A percentile compares a stretch with the other conserved stretches of the same genome.
phyloP scores from a whole-genome alignment of 75 land plant genomes.

The Ceratopteris richardii region DNA sequence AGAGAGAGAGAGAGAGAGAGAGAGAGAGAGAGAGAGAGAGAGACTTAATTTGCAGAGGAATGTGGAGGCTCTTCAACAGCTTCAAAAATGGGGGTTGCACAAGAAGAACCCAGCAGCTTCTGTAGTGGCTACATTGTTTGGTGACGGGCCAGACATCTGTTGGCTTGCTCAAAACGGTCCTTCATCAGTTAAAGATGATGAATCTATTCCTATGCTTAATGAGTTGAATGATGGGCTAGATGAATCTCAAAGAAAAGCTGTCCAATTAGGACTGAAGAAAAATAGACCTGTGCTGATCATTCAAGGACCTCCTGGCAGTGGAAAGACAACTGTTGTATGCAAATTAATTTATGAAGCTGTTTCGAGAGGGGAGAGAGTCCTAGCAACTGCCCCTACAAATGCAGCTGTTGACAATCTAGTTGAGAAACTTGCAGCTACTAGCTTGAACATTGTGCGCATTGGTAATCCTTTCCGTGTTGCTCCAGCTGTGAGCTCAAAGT shows the following conservation, averaged over 20 bases:
- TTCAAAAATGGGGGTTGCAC: conserved; percentile 67
- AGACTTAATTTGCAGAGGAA: conserved; percentile 59
- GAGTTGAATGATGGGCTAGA: conserved; percentile 39
- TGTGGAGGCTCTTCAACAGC: conserved; percentile 83
- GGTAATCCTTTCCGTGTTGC: conserved; percentile 86
- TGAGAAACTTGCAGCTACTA: conserved; percentile 50
- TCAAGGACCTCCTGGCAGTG: conserved; percentile 96
- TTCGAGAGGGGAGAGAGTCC: conserved; percentile 64
- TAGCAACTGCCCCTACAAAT: conserved; percentile 91
- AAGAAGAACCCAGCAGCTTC: conserved; percentile 72
- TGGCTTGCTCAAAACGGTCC: conserved; percentile 46
- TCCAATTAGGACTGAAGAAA: conserved; percentile 58
- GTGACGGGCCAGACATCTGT: conserved; percentile 50
- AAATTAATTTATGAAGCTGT: conserved; percentile 60
- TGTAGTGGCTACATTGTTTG: conserved; percentile 71
- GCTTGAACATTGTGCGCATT: conserved; percentile 68
- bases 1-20: too few species aligned
- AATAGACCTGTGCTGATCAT: conserved; percentile 53
- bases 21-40: too few species aligned
- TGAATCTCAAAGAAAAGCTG: conserved; percentile 58
- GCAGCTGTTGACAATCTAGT: conserved; percentile 94
- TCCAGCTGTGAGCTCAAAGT: conserved; percentile 58
- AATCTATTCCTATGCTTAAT: not conserved
- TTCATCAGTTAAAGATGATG: not conserved
- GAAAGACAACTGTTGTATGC: conserved; percentile 67